These are phyloP conservation scores for Pythium phragmitis DNA, from an alignment of 352 stramenopile species.

Conservation along the genomic window DNA sequence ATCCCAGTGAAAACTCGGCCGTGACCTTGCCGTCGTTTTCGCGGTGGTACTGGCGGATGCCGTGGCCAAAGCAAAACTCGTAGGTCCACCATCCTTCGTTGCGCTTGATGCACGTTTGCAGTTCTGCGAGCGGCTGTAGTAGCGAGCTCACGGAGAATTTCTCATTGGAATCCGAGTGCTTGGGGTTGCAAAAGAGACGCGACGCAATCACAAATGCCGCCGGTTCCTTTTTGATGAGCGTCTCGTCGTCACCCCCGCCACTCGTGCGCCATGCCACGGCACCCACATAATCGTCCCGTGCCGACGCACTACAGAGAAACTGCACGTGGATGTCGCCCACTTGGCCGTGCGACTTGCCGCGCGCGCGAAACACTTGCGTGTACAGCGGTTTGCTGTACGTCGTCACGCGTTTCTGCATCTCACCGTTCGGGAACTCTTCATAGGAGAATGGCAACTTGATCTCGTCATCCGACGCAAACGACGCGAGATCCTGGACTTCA, in stretches of 20 bases:
- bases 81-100: slow-evolving; percentile 87
- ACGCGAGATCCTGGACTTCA: slow-evolving; percentile 17
- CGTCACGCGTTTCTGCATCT: slow-evolving; percentile 45
- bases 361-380: slow-evolving; percentile 50
- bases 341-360: background rate
- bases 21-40: slow-evolving; percentile 63
- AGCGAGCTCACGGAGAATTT: slow-evolving; percentile 52
- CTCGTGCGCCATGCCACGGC: slow-evolving; percentile 40
- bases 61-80: slow-evolving; percentile 76
- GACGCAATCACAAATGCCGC: slow-evolving; percentile 61
- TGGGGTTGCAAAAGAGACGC: slow-evolving; percentile 63
- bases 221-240: slow-evolving; percentile 1
- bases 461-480: slow-evolving; percentile 32
- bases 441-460: slow-evolving; percentile 30
- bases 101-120: slow-evolving; percentile 64
- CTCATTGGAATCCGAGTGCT: slow-evolving; percentile 49
- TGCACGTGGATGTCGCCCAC: slow-evolving; percentile 50
- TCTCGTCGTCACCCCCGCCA: background rate
- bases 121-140: slow-evolving; percentile 46
- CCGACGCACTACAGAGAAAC: slow-evolving; percentile 60
- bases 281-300: slow-evolving; percentile 44
- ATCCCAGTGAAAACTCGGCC: slow-evolving; percentile 67
- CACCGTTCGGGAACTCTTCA: slow-evolving; percentile 44
- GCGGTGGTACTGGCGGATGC: slow-evolving; percentile 74
- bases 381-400: slow-evolving; percentile 49